These are phyloP conservation scores for Saccharomyces kudriavzevii DNA, from an alignment of 805 yeast genomes.

Conservation along the genomic window DNA sequence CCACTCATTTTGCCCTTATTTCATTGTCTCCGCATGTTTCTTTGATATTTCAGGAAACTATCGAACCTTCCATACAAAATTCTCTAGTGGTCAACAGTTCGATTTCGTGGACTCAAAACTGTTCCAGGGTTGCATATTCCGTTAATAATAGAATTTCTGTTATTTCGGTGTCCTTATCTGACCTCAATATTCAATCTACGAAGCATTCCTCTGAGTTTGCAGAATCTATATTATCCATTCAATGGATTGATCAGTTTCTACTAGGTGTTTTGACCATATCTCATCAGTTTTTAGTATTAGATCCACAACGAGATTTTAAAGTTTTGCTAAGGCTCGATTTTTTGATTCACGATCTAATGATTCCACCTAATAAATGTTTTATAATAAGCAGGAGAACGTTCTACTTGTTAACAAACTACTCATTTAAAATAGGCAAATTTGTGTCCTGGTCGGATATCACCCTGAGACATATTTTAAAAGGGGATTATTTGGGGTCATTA, in stretches of 20 bases:
- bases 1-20: constrained; percentile 13
- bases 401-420: constrained; percentile 19
- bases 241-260: constrained; percentile 20
- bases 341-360: constrained; percentile 17
- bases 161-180: constrained; percentile 3
- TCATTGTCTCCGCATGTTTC: constrained; percentile 8
- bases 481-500: constrained; percentile 25
- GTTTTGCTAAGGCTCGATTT: constrained; percentile 18
- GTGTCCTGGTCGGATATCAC: constrained; percentile 28
- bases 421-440: constrained; percentile 22
- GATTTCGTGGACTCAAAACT: constrained; percentile 14
- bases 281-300: constrained; percentile 19
- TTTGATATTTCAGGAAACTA: constrained; percentile 6
- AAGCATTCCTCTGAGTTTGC: background rate
- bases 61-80: background rate
- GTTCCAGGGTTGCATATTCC: constrained; percentile 15
- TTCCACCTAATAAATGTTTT: constrained; percentile 23
- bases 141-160: constrained; percentile 7
- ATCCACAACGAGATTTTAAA: constrained; percentile 6
- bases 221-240: constrained; percentile 16
- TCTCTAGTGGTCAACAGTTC: constrained; percentile 5
- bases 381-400: constrained; percentile 14
- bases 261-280: constrained; percentile 23
- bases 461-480: constrained; percentile 23
- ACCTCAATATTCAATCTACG: background rate